phyloP scores from a whole-genome alignment of 2,329 filamentous ascomycete genomes.

The Fonsecaea erecta region DNA sequence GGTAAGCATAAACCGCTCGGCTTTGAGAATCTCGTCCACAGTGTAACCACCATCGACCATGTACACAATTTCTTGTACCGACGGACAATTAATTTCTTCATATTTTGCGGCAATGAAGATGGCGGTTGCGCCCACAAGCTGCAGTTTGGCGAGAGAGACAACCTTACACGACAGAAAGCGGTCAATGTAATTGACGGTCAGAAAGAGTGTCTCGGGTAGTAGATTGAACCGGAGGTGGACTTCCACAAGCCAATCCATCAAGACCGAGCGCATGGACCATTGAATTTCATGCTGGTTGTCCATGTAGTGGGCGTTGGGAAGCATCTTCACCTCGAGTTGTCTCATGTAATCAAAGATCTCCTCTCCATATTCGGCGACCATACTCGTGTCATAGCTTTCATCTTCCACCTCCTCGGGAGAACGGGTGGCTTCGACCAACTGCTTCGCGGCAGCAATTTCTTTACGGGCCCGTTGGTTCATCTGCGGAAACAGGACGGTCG shows the following conservation, averaged over 20 bases:
- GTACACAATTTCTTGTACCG: constrained; percentile 92
- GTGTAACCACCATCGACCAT: constrained; percentile 96
- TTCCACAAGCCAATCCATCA: constrained; percentile 98
- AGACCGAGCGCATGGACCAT: constrained; percentile 96
- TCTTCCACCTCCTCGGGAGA: constrained; percentile 80
- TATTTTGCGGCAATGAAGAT: constrained; percentile 97
- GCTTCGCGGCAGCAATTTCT: constrained; percentile 72
- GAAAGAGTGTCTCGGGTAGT: constrained; percentile 91
- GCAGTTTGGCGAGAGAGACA: constrained; percentile 90
- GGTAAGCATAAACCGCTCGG: constrained; percentile 96
- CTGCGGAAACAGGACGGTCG: constrained; percentile 72
- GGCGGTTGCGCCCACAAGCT: constrained; percentile 93
- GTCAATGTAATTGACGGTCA: constrained; percentile 96
- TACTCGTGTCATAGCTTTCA: constrained; percentile 89
- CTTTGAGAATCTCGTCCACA: constrained; percentile 90
- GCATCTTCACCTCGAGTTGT: constrained; percentile 80
- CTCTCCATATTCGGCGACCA: constrained; percentile 95
- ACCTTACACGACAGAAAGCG: constrained; percentile 94
- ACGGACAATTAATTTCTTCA: constrained; percentile 97
- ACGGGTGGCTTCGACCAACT: constrained; percentile 68
- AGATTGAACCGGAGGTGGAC: constrained; percentile 91
- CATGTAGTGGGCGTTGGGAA: constrained; percentile 94
- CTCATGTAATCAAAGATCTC: constrained; percentile 96
- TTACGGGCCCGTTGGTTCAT: constrained; percentile 69
- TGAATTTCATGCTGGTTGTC: constrained; percentile 95